Evolutionary conservation across 2,329 filamentous ascomycete genomes (phyloP).

Genomic region (Remersonia thermophila): DNA sequence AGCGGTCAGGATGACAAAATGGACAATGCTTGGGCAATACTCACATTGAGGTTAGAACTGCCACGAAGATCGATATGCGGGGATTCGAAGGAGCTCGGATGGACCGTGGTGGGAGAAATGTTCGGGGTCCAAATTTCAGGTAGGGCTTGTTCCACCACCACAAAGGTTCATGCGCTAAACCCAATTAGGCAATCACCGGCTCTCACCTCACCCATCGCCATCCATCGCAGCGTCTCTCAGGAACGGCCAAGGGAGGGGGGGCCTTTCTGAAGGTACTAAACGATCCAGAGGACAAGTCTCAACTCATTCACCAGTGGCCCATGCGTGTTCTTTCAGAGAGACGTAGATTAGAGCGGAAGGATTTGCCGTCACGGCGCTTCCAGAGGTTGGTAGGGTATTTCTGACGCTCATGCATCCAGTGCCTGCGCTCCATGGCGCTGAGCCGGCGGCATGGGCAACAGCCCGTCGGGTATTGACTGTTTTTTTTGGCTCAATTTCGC

Average conservation of each 20-base stretch:
- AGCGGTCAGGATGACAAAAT: not conserved
- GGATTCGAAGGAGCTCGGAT: constrained; percentile 13
- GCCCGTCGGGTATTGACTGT: constrained; percentile 9
- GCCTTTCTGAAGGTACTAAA: no score
- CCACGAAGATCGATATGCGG: constrained; percentile 17
- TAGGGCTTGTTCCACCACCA: constrained; percentile 15
- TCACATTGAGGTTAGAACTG: constrained; percentile 17
- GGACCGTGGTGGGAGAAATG: constrained; percentile 18
- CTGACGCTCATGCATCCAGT: not conserved
- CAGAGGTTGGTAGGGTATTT: constrained; percentile 9
- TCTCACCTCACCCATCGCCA: not conserved
- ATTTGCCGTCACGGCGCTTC: constrained; percentile 5
- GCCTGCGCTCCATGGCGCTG: constrained; percentile 6
- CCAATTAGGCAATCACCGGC: constrained; percentile 9
- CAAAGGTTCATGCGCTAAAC: constrained; percentile 10
- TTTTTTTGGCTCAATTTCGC: constrained; percentile 37
- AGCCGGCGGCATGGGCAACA: constrained; percentile 24
- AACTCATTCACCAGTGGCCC: no score
- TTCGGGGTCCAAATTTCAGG: constrained; percentile 18
- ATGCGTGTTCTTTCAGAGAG: no score
- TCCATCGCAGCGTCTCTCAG: no score
- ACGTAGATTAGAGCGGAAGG: constrained; percentile 3
- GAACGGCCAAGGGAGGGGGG: no score
- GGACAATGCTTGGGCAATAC: constrained; percentile 5
- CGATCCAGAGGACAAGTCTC: no score